Conservation (phyloP, 2,329 filamentous ascomycete genomes). For the Byssoonygena ceratinophila region DNA sequence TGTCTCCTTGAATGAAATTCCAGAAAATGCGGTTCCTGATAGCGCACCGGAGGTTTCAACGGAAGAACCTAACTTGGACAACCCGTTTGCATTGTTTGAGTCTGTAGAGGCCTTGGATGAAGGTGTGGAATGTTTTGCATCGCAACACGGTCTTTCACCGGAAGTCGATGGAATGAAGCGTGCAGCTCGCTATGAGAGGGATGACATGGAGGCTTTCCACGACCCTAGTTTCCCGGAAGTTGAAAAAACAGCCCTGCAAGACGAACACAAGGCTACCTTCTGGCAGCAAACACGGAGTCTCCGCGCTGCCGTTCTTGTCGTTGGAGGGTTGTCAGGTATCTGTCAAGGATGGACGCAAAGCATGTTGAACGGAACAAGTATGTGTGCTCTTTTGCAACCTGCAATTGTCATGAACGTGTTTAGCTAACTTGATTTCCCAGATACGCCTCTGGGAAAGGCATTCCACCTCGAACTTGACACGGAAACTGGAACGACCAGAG, state of each 20-base stretch:
- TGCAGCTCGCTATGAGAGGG: conserved; percentile 5
- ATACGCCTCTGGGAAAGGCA: neutral
- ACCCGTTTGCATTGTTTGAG: conserved; percentile 9
- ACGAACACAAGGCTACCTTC: conserved; percentile 4
- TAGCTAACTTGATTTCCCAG: neutral
- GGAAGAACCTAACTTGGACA: conserved; percentile 10
- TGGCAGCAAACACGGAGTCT: conserved; percentile 11
- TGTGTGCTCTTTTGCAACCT: neutral
- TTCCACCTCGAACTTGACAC: conserved; percentile 1
- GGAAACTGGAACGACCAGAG: neutral
- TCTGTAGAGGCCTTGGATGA: conserved; percentile 4
- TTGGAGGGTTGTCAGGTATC: conserved; percentile 9
- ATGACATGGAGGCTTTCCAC: conserved; percentile 8
- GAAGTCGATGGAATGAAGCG: conserved; percentile 5
- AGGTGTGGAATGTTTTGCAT: conserved; percentile 3
- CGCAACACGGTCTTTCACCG: conserved; percentile 1
- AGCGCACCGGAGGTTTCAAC: neutral
- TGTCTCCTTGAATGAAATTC: neutral
- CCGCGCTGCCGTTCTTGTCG: conserved; percentile 1
- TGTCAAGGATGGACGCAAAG: conserved; percentile 12
- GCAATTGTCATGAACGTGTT: neutral
- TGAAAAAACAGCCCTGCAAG: conserved; percentile 1
- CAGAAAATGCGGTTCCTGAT: neutral
- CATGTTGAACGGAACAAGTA: conserved; percentile 10
- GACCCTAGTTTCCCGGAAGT: neutral